phyloP scores from a whole-genome alignment of 2,329 filamentous ascomycete species.

The Aspergillus ochraceus region DNA sequence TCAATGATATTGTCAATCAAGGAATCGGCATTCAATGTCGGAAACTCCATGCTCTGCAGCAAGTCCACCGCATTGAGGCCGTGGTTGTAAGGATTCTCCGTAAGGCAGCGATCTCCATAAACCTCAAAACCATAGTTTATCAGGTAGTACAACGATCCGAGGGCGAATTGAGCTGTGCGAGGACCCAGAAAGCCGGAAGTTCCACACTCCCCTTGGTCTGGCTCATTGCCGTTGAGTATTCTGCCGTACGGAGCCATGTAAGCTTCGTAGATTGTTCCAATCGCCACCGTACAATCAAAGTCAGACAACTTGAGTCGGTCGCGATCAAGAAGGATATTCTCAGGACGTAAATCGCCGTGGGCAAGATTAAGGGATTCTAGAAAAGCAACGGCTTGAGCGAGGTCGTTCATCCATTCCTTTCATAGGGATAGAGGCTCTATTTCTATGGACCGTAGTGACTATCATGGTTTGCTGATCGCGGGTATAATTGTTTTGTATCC shows the following conservation, averaged over 20 bases:
- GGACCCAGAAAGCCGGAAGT: constrained; percentile 25
- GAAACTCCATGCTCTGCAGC: constrained; percentile 26
- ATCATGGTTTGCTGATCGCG: constrained; percentile 17
- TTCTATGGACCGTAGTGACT: constrained; percentile 25
- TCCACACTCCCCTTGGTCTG: constrained; percentile 19
- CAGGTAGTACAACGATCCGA: constrained; percentile 32
- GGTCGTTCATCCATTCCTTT: constrained; percentile 33
- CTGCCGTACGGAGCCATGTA: constrained; percentile 27
- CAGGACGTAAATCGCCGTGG: constrained; percentile 32
- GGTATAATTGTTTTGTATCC: constrained; percentile 24
- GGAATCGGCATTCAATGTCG: constrained; percentile 23
- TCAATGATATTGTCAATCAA: neutral
- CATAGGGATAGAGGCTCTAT: constrained; percentile 27
- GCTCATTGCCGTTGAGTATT: constrained; percentile 23
- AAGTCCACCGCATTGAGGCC: constrained; percentile 21
- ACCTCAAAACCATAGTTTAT: constrained; percentile 35
- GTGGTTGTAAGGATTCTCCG: constrained; percentile 25
- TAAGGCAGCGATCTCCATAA: constrained; percentile 27
- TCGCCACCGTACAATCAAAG: constrained; percentile 29
- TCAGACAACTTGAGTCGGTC: constrained; percentile 28
- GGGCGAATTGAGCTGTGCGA: constrained; percentile 34
- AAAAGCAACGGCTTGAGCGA: constrained; percentile 32
- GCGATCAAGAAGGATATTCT: constrained; percentile 32
- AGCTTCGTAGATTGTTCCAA: constrained; percentile 26
- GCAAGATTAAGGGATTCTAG: constrained; percentile 34